A percentile compares a stretch with the other conserved stretches of the same genome.
Conservation (phyloP, 1,139 yeast species). For the Kodamaea alishanica region DNA sequence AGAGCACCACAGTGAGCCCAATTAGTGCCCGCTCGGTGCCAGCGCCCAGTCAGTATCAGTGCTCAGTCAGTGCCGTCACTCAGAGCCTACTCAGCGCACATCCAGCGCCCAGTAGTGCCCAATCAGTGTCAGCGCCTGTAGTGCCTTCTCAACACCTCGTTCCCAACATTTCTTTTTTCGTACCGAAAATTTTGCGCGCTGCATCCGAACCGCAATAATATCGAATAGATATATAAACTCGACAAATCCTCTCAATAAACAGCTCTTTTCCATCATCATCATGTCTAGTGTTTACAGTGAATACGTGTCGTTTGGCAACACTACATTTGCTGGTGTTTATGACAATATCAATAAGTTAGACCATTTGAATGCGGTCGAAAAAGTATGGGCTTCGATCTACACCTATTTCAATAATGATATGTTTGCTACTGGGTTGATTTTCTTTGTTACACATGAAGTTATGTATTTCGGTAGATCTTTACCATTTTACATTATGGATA, state of each 20-base stretch:
- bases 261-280: neutral
- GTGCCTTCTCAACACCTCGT: no score
- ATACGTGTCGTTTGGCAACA: conserved; percentile 39
- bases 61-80: no score
- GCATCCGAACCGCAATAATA: no score
- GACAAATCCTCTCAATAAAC: neutral
- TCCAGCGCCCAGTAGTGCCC: no score
- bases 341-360: conserved; percentile 32
- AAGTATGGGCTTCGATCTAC: conserved; percentile 44
- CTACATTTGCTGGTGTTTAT: conserved; percentile 36
- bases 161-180: no score
- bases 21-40: no score
- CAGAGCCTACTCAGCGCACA: no score
- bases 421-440: conserved; percentile 44
- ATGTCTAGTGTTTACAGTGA: conserved; percentile 36
- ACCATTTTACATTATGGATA: conserved; percentile 46
- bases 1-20: no score
- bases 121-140: no score
- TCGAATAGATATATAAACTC: neutral
- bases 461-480: conserved; percentile 45
- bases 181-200: no score
- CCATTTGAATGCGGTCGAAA: conserved; percentile 29
- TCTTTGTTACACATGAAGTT: conserved; percentile 40
- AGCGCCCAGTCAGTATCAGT: no score
- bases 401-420: conserved; percentile 40